Percentiles rank a stretch among this genome's conserved stretches.
Conservation (phyloP, 192 early-diverging fungal genomes). For the Chytriomyces hyalinus region DNA sequence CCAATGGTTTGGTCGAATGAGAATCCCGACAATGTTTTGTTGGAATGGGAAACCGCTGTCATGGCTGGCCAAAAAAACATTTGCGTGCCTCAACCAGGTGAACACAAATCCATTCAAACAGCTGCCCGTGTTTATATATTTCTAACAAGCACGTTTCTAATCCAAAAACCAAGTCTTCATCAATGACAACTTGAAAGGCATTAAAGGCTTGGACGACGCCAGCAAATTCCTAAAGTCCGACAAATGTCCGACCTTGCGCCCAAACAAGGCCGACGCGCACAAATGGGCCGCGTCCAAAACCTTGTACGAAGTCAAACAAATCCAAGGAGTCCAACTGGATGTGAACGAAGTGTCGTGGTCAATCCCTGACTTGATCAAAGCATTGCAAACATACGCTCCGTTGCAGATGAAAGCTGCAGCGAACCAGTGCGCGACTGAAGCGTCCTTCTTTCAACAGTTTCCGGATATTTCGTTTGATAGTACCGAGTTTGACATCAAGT, state of each 20-base stretch:
- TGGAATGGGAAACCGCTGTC: slow-evolving; percentile 45
- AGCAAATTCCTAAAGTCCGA: background rate
- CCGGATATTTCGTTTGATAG: background rate
- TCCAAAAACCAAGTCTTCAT: slow-evolving; percentile 6
- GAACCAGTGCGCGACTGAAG: slow-evolving; percentile 16
- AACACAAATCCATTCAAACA: too few relatives aligned
- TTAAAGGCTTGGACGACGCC: background rate
- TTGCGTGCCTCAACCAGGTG: slow-evolving; percentile 30
- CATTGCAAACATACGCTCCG: slow-evolving; percentile 5
- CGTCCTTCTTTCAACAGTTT: slow-evolving; percentile 16
- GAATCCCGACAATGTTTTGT: slow-evolving; percentile 30
- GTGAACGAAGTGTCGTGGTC: slow-evolving; percentile 17
- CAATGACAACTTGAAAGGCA: background rate
- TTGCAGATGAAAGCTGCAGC: slow-evolving; percentile 10
- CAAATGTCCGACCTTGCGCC: slow-evolving; percentile 15
- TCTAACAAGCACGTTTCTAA: too few relatives aligned
- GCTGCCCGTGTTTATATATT: too few relatives aligned
- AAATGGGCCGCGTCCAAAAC: slow-evolving; percentile 19
- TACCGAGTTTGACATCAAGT: background rate
- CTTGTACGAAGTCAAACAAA: background rate
- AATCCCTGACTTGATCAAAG: slow-evolving; percentile 32
- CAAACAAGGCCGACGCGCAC: background rate
- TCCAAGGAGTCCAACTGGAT: slow-evolving; percentile 25
- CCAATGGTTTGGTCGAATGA: slow-evolving; percentile 10
- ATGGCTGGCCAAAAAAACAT: slow-evolving; percentile 16